Evolutionary conservation across 2,329 filamentous ascomycete species (phyloP).

Genomic region (Penicillium sp.): DNA sequence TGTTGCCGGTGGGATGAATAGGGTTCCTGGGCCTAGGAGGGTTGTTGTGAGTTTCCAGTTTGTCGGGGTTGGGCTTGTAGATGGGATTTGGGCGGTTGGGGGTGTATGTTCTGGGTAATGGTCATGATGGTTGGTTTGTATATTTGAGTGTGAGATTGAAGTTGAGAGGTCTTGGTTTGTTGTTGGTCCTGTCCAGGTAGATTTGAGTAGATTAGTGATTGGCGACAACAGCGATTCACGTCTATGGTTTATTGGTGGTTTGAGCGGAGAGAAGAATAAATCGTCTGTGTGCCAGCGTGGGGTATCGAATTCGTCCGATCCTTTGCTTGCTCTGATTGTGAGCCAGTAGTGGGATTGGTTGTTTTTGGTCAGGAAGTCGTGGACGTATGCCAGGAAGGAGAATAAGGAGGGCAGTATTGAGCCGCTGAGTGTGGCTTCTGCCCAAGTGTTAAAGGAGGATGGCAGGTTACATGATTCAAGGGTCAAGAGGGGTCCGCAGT

Average conservation of each 20-base stretch:
- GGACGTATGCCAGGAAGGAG: constrained; percentile 45
- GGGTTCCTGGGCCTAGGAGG: constrained; percentile 49
- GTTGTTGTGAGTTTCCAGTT: constrained; percentile 53
- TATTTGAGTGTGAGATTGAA: neutral
- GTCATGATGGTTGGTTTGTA: neutral
- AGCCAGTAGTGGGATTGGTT: constrained; percentile 49
- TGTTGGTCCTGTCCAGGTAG: neutral
- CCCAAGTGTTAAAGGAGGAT: constrained; percentile 43
- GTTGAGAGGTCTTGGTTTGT: neutral
- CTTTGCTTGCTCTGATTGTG: constrained; percentile 49
- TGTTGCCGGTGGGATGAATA: constrained; percentile 43
- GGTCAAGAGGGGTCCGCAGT: constrained; percentile 45
- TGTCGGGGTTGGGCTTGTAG: constrained; percentile 30
- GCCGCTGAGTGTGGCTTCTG: constrained; percentile 34
- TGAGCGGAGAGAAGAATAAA: constrained; percentile 42
- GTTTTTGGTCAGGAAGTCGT: constrained; percentile 38
- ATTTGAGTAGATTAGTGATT: neutral
- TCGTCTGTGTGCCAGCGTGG: constrained; percentile 55
- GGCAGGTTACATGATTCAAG: constrained; percentile 32
- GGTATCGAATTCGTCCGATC: constrained; percentile 46
- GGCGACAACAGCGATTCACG: constrained; percentile 1
- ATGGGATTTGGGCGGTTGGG: constrained; percentile 5
- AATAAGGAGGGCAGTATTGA: constrained; percentile 39
- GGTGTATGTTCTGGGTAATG: neutral
- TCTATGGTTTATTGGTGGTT: constrained; percentile 15